Evolutionary conservation across 176 grass and related monocot genomes (phyloP).

Genomic region (Bromus sterilis): DNA sequence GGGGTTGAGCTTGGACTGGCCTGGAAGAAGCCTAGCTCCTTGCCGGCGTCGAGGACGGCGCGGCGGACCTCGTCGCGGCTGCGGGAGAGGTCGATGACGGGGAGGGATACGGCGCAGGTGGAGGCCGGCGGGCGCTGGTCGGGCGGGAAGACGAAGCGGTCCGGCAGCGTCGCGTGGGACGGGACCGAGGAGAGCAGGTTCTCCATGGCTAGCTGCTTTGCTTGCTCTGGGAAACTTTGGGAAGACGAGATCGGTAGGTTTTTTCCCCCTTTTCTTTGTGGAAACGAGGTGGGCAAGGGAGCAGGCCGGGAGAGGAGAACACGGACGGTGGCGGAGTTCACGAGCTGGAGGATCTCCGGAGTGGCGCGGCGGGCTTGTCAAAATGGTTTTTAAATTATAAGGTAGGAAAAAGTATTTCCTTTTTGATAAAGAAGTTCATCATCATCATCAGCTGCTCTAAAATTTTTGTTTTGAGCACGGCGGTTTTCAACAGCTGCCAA

Average conservation of each 20-base stretch:
- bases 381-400: too few species aligned
- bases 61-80: constrained; percentile 37
- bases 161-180: constrained; percentile 30
- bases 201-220: constrained; percentile 24
- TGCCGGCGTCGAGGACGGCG: constrained; percentile 40
- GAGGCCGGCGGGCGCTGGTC: constrained; percentile 33
- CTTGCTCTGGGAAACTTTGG: not conserved
- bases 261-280: too few species aligned
- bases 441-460: too few species aligned
- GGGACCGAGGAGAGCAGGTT: constrained; percentile 31
- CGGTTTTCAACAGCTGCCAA: too few species aligned
- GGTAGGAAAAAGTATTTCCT: too few species aligned
- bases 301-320: not conserved
- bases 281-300: not conserved
- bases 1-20: not conserved
- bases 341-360: too few species aligned
- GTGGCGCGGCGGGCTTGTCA: too few species aligned
- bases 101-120: constrained; percentile 8
- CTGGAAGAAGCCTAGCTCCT: constrained; percentile 74
- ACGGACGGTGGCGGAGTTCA: not conserved
- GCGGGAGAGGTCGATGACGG: constrained; percentile 50
- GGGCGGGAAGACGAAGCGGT: constrained; percentile 40
- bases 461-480: too few species aligned
- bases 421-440: too few species aligned
- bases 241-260: not conserved